Base-by-base conservation (phyloP, 495 filamentous ascomycete genomes). In the Penicillium diatomitis region DNA sequence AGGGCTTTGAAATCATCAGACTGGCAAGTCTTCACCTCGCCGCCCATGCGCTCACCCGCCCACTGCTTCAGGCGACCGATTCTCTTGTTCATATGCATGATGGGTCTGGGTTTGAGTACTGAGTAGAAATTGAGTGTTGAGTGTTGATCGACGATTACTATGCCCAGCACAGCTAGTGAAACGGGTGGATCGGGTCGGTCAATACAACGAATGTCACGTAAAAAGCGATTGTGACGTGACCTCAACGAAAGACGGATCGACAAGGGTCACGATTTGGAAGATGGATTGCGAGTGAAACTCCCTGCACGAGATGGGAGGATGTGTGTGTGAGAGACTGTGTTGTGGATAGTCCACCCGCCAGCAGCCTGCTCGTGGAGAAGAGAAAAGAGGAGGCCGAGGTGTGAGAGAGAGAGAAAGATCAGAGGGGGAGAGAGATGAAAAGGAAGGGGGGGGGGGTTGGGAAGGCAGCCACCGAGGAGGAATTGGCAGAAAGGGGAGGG, bases 1-100 rank as follows among this genome's bases (percentile, higher is more conserved):
- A 96, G 70, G 47, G 82, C 79, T 71, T 90, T 96, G 79, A 98
- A 97, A 53, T 97, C 86, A 44, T 98, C 90, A 0, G 89, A 86
- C 44, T 88, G 81, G 61, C 73, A 83, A 8, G 90, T 96, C 71
- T 91, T 95, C 61, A 80, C 79, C 68, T 97, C 92, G 42, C 82
- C 82, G 56, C 92, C 92, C 89, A 98, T 96, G 70, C 89, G 84
- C 73, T 98, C 92, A 47, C 88, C 88, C 8, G 89, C 89, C 91
- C 91, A 98, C 85, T 98, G 92, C 76, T 92, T 95, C 73, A 96
- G 83, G 51, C 94, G 85, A 68, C 88, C 92, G 62, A 97, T 80
- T 66, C 95, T 95, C 78, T 94, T 91, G 71, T 90, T 91, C 73
- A 95, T 83, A 69, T 90, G 88, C 90, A 96, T 95, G 48, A 34